These are phyloP conservation scores for Termitomyces sp. DNA, from an alignment of 768 basidiomycete genomes.

Conservation along the genomic window DNA sequence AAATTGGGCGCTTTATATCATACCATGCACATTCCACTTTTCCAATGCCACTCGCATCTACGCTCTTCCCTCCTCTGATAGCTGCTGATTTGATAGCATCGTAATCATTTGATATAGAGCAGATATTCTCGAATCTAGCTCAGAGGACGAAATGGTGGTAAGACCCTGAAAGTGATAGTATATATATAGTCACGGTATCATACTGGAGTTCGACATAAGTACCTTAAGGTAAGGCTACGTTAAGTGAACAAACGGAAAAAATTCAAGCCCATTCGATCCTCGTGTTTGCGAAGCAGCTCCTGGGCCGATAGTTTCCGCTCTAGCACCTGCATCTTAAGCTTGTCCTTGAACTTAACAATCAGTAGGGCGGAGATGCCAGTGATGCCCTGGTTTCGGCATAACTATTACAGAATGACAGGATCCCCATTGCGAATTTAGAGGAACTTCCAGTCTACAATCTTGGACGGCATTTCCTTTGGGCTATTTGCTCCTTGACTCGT, in stretches of 20 bases:
- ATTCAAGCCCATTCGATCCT: background rate
- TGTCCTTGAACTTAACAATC: background rate
- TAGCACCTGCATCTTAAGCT: background rate
- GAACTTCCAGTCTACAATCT: slow-evolving; percentile 1
- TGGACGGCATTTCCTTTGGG: slow-evolving; percentile 7
- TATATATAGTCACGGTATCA: no score
- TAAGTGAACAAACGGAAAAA: background rate
- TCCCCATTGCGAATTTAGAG: background rate
- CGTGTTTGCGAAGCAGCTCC: background rate
- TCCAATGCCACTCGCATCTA: background rate
- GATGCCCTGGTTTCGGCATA: background rate
- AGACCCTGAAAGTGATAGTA: no score
- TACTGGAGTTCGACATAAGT: no score
- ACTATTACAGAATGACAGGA: no score
- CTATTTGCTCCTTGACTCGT: slow-evolving; percentile 10
- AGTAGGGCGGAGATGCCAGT: background rate
- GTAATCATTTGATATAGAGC: no score
- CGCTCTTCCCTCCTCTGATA: background rate
- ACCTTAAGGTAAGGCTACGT: background rate
- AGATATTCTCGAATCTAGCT: no score
- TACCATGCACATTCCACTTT: background rate
- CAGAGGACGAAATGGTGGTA: no score
- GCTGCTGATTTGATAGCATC: background rate
- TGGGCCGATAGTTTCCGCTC: background rate
- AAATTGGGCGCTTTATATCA: background rate